These are phyloP conservation scores for Lipomyces sp. DNA, from an alignment of 805 yeast species.

Conservation along the genomic window DNA sequence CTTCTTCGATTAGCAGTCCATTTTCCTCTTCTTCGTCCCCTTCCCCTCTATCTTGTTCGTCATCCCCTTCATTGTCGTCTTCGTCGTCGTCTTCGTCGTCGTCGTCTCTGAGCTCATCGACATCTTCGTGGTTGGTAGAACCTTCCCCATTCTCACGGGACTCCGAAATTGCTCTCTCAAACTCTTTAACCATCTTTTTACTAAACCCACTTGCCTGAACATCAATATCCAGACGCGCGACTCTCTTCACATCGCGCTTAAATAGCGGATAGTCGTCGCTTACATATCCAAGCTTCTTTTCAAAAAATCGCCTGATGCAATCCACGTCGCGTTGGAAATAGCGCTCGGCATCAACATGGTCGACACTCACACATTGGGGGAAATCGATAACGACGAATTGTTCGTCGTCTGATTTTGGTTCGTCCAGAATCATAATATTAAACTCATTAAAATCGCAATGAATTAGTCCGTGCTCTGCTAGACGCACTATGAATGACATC, in stretches of 20 bases:
- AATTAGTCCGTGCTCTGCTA: slow-evolving; percentile 87
- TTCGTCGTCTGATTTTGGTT: slow-evolving; percentile 57
- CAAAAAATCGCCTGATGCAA: slow-evolving; percentile 83
- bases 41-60: slow-evolving; percentile 47
- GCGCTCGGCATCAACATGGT: slow-evolving; percentile 83
- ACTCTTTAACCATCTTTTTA: slow-evolving; percentile 62
- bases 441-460: slow-evolving; percentile 99
- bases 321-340: slow-evolving; percentile 93
- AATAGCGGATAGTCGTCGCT: slow-evolving; percentile 87
- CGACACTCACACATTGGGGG: slow-evolving; percentile 96
- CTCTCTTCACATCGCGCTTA: slow-evolving; percentile 72
- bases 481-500: slow-evolving; percentile 81
- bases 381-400: slow-evolving; percentile 89
- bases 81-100: slow-evolving; percentile 45
- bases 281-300: slow-evolving; percentile 71
- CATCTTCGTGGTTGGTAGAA: slow-evolving; percentile 38
- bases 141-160: slow-evolving; percentile 45
- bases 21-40: slow-evolving; percentile 41
- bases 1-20: neutral
- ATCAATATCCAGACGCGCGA: slow-evolving; percentile 73
- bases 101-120: slow-evolving; percentile 37
- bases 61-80: slow-evolving; percentile 55
- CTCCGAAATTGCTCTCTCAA: slow-evolving; percentile 73
- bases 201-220: slow-evolving; percentile 90
- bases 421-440: slow-evolving; percentile 81